Conservation (phyloP, 73 alveolate genomes). For the Paramecium tetraurelia region DNA sequence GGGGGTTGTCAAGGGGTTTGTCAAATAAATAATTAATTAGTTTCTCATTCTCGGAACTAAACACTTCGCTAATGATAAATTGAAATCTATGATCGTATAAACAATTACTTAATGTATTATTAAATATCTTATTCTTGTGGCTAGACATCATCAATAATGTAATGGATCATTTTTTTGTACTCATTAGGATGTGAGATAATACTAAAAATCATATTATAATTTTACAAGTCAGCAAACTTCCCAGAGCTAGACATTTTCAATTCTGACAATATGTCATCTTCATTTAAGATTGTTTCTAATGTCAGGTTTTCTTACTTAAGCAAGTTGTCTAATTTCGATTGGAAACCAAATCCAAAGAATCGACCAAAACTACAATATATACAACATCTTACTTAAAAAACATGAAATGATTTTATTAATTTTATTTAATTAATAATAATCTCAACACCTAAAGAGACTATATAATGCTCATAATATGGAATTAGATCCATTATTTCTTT, state of each 20-base stretch:
- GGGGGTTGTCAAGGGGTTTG: neutral
- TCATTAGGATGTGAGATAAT: neutral
- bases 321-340: neutral
- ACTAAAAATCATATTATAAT: neutral
- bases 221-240: neutral
- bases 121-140: neutral
- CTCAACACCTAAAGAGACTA: neutral
- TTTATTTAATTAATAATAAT: neutral
- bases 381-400: neutral
- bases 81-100: neutral
- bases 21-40: slow-evolving; percentile 1
- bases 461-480: neutral
- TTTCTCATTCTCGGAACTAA: slow-evolving; percentile 12
- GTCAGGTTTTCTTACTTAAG: neutral
- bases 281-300: neutral
- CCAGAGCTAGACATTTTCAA: neutral
- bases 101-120: neutral
- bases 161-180: neutral
- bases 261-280: neutral
- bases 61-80: neutral
- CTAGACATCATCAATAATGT: neutral
- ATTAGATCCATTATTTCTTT: neutral
- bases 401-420: neutral
- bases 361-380: neutral
- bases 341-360: neutral